These are phyloP conservation scores for Tripidium arundinaceum DNA, from an alignment of 202 grass and related monocot genomes.

Conservation along the genomic window DNA sequence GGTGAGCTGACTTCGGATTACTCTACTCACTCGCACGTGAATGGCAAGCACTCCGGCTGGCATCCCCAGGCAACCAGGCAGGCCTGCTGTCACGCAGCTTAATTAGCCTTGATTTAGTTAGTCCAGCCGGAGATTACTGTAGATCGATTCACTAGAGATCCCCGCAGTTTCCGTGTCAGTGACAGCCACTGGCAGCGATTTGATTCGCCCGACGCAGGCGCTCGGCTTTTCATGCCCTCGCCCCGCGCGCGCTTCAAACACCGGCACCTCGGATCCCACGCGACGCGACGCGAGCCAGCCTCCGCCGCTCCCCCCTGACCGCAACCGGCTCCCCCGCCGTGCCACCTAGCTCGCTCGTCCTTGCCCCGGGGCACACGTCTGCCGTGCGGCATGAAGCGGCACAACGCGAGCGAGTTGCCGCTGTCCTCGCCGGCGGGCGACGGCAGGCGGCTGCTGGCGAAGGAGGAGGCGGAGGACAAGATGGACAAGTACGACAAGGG, in stretches of 20 bases:
- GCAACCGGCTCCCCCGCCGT: not conserved
- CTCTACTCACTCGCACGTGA: not conserved
- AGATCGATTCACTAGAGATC: not conserved
- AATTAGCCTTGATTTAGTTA: not conserved
- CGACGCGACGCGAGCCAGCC: not conserved
- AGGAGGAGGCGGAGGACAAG: slow-evolving; percentile 8
- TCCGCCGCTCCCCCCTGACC: not conserved
- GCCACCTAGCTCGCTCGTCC: not conserved
- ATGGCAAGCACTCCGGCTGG: not conserved
- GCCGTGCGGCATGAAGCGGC: slow-evolving; percentile 38
- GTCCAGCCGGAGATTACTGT: not conserved
- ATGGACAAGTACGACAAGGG: slow-evolving; percentile 17
- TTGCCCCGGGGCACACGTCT: not conserved
- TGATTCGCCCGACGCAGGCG: not conserved
- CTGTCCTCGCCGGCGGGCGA: slow-evolving; percentile 25
- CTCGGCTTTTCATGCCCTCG: slow-evolving; percentile 21
- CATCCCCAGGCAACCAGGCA: not conserved
- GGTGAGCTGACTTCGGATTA: not conserved
- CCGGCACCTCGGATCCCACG: slow-evolving; percentile 18
- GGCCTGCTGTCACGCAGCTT: not conserved
- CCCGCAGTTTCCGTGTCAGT: not conserved
- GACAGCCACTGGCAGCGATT: not conserved
- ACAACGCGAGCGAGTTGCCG: slow-evolving; percentile 26
- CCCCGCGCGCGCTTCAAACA: slow-evolving; percentile 10
- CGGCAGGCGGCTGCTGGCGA: not conserved